Base-by-base conservation (phyloP, 192 early-diverging fungal species). In the Obelidium mucronatum region DNA sequence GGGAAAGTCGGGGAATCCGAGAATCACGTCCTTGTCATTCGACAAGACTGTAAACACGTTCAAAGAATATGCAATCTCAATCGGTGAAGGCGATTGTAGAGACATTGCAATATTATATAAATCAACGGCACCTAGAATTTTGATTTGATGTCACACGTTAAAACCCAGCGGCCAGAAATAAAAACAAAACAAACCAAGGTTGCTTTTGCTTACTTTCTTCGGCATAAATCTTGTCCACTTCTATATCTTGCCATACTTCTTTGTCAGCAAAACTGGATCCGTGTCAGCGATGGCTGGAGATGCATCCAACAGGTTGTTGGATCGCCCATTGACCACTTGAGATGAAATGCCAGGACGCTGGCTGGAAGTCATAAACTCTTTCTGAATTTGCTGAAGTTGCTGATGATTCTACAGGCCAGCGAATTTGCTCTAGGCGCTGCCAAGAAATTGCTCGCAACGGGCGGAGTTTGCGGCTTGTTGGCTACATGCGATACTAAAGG, bases 41-140 rank as follows among this genome's bases (percentile, higher is more conserved):
- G 72, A 74, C 4, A 74, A n/a, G 48, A 74, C 51, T 15, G 72
- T 74, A n/a, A 74, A 37, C 24, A 74, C 37, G 33, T 74, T 74
- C 5, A 74, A 24, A 33, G 54, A 37, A 48, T 37, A 35, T 6
- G 59, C 62, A n/a, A 62, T 35, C 11, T 74, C 40, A 1, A 63
- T 15, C 13, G 6, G 54, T 1, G 31, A 37, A 13, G 33, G 5
- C 15, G 72, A 74, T 51, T 63, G 39, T 6, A 74, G 72, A 5
- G 72, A 74, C 72, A 63, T 60, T 1, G 35, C 26, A 5, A 74
- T 35, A 40, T 74, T 63, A 56, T 74, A 74, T 42, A 74, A 63
- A 40, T 74, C 72, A 35, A 60, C 56, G 2, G 72, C 34, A 11
- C 72, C 72, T 74, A 26, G 11, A 19, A 48, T 15, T 15, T 48